These are phyloP conservation scores for Oleoguttula mirabilis DNA, from an alignment of 495 filamentous ascomycete species.

Conservation along the genomic window DNA sequence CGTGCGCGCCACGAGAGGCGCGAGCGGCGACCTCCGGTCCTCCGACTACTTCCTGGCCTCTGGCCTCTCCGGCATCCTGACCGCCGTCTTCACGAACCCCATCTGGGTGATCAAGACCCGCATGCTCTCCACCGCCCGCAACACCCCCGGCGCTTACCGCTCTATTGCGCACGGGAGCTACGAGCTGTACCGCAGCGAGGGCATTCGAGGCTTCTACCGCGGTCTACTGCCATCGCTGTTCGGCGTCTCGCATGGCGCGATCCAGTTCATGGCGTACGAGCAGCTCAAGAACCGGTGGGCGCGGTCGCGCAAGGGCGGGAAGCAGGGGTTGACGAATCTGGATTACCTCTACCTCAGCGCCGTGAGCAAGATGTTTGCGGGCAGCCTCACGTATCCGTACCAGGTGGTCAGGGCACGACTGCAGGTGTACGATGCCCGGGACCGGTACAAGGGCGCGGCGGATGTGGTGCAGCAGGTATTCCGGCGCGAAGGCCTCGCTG, in stretches of 20 bases:
- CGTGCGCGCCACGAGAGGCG: constrained; percentile 21
- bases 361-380: constrained; percentile 76
- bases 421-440: constrained; percentile 73
- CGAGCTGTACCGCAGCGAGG: constrained; percentile 55
- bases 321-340: constrained; percentile 46
- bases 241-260: constrained; percentile 86
- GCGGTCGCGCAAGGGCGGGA: constrained; percentile 25
- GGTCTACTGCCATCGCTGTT: constrained; percentile 72
- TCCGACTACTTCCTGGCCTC: constrained; percentile 76
- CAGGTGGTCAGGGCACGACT: constrained; percentile 79
- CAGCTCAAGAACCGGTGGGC: constrained; percentile 56
- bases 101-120: constrained; percentile 98
- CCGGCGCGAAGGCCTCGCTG: constrained; percentile 61
- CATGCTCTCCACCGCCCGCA: constrained; percentile 74
- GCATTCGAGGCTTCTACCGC: constrained; percentile 66
- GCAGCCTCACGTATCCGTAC: constrained; percentile 80
- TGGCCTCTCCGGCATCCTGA: constrained; percentile 55
- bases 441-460: constrained; percentile 51
- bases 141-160: constrained; percentile 67
- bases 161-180: constrained; percentile 55
- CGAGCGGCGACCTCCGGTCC: constrained; percentile 2
- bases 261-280: constrained; percentile 96
- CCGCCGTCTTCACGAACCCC: constrained; percentile 78
- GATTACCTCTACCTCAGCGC: constrained; percentile 70
- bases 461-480: constrained; percentile 66